A percentile compares a stretch with the other conserved stretches of the same genome.
phyloP scores from a whole-genome alignment of 306 rosid species.

The Mimosa bimucronata region DNA sequence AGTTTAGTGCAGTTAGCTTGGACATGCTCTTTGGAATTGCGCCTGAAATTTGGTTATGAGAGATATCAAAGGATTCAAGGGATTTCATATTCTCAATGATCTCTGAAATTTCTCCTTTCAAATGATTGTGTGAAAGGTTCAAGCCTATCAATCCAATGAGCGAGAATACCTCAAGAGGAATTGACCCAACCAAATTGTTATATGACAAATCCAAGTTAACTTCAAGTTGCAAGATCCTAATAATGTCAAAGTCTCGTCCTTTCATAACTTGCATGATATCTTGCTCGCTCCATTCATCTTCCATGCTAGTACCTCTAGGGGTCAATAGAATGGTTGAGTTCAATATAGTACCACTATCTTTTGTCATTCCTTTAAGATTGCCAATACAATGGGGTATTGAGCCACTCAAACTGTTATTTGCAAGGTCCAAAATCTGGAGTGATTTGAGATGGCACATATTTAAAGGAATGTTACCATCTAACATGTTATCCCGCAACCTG shows the following conservation, averaged over 20 bases:
- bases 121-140: neutral
- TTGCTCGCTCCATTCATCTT: neutral
- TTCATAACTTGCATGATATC: neutral
- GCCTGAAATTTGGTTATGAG: neutral
- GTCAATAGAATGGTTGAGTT: too few species aligned
- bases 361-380: neutral
- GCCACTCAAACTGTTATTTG: neutral
- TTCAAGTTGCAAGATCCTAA: neutral
- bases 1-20: neutral
- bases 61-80: neutral
- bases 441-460: neutral
- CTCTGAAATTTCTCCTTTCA: neutral
- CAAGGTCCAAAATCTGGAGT: neutral
- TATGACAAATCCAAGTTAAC: neutral
- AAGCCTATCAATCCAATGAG: neutral
- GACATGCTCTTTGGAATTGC: neutral
- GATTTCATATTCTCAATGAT: neutral
- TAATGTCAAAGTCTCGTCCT: neutral
- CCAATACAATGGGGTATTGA: neutral
- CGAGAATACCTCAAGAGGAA: neutral
- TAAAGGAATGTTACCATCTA: neutral
- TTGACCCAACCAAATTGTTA: neutral
- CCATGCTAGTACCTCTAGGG: too few species aligned
- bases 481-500: neutral
- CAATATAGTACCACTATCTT: neutral